Evolutionary conservation across 495 filamentous ascomycete genomes (phyloP), one percentile per base, ranked within the genome.

Genomic region (Talaromyces trachyspermus): DNA sequence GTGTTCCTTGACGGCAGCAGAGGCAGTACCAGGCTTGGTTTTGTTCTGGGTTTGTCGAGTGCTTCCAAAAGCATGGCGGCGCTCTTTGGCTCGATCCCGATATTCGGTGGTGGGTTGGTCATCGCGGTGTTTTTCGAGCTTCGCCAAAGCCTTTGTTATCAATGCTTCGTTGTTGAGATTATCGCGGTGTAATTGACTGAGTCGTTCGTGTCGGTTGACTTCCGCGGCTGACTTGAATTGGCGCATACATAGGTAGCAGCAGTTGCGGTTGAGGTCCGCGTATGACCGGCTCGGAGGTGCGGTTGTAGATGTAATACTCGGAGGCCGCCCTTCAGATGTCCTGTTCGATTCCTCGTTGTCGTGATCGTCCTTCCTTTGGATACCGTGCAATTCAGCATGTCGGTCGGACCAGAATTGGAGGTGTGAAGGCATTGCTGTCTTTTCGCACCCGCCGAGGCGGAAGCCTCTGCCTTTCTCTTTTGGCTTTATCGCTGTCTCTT

Each of bases 381-480:
- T 66, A 1, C 85, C 84, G 52, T 91, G 88, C 30, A 95, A 69
- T 58, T 95, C 88, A 0, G 85, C 86, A 55, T 88, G 85, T 20
- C 87, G 86, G 55, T 90, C 84, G 43, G 83, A 80, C 89, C 89
- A 95, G 62, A 89, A 86, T 64, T 92, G 84, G 26, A 95, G 71
- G 54, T 94, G 86, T 12, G 77, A 70, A 2, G 80, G 76, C 43
- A 76, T 66, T 9, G 76, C 69, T 26, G 64, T 56, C 42, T 76
- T 78, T 73, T 76, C n/a, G 72, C 51, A 3, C 63, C 68, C 14
- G 61, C 57, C 23, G 53, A 70, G 18, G 64, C 51, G 3, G 63
- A 45, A 4, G 60, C 54, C 22, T 80, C 78, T 2, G 74, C 77
- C 55, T 85, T 92, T 53, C 80, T 70, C 59, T 88, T 91, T 89